Percentiles rank a stretch among this genome's conserved stretches.
phyloP scores from a whole-genome alignment of 2,329 filamentous ascomycete genomes.

The Pestalotiopsis sp. region DNA sequence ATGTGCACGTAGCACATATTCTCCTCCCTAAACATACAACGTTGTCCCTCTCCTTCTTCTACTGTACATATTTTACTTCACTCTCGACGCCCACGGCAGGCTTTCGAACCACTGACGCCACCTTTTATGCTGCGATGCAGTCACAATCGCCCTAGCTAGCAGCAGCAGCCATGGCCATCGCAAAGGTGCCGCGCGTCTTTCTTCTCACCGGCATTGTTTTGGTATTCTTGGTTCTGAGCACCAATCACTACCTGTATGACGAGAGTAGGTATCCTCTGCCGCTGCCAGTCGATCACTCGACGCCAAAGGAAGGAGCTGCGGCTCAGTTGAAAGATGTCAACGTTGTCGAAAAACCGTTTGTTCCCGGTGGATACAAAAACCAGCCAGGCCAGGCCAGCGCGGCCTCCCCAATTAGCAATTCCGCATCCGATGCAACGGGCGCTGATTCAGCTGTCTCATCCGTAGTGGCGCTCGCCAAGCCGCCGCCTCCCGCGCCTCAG shows the following conservation, averaged over 20 bases:
- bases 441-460: neutral
- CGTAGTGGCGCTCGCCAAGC: neutral
- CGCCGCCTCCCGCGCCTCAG: neutral
- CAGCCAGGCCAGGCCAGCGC: neutral
- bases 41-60: neutral
- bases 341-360: neutral
- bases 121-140: slow-evolving; percentile 11
- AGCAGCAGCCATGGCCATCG: slow-evolving; percentile 24
- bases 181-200: slow-evolving; percentile 28
- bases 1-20: neutral
- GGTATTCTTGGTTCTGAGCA: slow-evolving; percentile 27
- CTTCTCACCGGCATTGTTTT: slow-evolving; percentile 25
- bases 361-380: neutral
- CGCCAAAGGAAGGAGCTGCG: neutral
- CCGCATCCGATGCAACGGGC: neutral
- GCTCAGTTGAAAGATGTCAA: neutral
- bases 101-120: neutral
- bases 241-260: slow-evolving; percentile 27
- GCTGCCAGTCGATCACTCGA: slow-evolving; percentile 7
- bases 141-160: slow-evolving; percentile 35
- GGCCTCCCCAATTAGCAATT: neutral
- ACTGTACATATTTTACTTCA: neutral
- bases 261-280: slow-evolving; percentile 18
- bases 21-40: neutral
- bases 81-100: neutral